Evolutionary conservation across 352 stramenopile species (phyloP), one percentile per base, ranked within the genome.

Genomic region (Phytopythium sindhum): DNA sequence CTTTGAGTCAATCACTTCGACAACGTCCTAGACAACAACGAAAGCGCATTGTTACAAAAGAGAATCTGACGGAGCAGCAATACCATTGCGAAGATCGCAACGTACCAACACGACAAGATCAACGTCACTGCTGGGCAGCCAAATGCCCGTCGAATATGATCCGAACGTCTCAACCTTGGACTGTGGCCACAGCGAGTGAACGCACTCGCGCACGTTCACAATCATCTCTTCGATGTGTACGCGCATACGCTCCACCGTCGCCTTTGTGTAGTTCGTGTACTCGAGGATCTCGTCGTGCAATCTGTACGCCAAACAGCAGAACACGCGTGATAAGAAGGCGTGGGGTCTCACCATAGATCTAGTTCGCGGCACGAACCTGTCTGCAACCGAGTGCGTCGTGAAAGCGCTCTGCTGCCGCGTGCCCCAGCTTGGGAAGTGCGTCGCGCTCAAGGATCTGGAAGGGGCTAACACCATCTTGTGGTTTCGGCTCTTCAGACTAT

Each of bases 221-320:
- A 96, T 94, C 73, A 90, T 93, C 60, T 90, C 68, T 61, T 94
- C 87, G 57, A 96, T 93, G 66, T 91, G 80, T 28, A 94, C 73
- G 8, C 79, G 76, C 87, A 96, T 92, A 19, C 66, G 72, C 28
- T 83, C 78, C 47, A 96, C 87, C 1, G 81, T 93, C 11, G 61
- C 54, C 26, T 86, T 84, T 12, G 81, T 93, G 59, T 92, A 89
- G 58, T 72, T 67, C 6, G 78, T 80, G 65, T 94, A 94, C 61
- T 90, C 78, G 35, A 94, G 42, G 63, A 96, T 94, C 67, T 96
- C 87, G 39, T 81, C 72, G 60, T 96, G 87, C 15, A 96, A 66
- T 57, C 76, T 81, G 64, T 0, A 11, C 0, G 53, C n/a, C 21
- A 29, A 9, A 7, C 0, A 37, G 29, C n/a, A 28, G 31, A 35